Base-by-base conservation (phyloP, 176 grass and related monocot genomes). In the Dactylis glomerata region DNA sequence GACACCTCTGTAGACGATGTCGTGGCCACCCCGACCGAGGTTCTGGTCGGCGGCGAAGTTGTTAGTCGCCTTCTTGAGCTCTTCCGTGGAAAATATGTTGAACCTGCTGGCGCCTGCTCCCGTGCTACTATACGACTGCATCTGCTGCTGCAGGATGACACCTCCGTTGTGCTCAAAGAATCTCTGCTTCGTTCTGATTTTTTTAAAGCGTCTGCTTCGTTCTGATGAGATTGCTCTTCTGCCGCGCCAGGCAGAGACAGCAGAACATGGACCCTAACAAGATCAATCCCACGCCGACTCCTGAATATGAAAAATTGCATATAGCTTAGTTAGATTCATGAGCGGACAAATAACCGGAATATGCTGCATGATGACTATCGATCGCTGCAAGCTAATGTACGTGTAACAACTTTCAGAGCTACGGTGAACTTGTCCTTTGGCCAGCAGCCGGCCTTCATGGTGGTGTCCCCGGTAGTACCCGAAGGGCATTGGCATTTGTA, bases 111-210 rank as follows among this genome's bases (percentile, higher is more conserved):
- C 42, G 20, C 37, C 45, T 1, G n/a, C 51, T 4, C 5, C n/a
- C n/a, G n/a, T n/a, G n/a, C n/a, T 51, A 5, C 19, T 22, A 15
- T 72, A 79, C 5, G 92, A 82, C 6, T 14, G 41, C 50, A 92
- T 89, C 23, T 89, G 80, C 34, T 89, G 87, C 76, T 87, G 84
- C 10, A 89, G 46, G 11, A 94, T 20, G 12, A 89, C 26, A 4
- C 92, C 92, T 8, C 92, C 92, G 20, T 94, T 94, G 34, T 87
- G 89, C 81, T 94, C 77, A 10, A 92, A 94, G 55, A 89, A 87
- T 15, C 19, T 73, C 31, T 83, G 84, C 73, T 89, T 94, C 5
- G 84, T 40, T 33, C 51, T 84, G 46, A 91, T 85, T n/a, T n/a
- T n/a, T n/a, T n/a, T n/a, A n/a, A n/a, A n/a, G n/a, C n/a, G n/a